Evolutionary conservation across 23 red algal species (phyloP), one percentile per base, ranked within the genome.

Genomic region (Rhodosorus marinus): DNA sequence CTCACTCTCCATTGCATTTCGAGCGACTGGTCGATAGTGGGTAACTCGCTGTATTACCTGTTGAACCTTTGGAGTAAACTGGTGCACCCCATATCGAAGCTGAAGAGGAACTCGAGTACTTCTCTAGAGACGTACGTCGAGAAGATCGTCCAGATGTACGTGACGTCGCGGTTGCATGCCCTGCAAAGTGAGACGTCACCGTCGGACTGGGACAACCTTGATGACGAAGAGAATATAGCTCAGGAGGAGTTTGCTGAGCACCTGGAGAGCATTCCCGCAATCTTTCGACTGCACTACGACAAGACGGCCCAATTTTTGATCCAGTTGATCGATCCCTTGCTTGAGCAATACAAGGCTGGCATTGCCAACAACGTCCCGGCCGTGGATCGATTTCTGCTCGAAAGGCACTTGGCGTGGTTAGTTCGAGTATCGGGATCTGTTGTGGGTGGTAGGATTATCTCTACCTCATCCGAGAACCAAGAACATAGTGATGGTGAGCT

Each of bases 271-370:
- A 67, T 84, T 8, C 79, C 79, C 20, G 32, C 64, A 15, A 62
- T 84, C 52, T 73, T 74, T 53, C 36, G 79, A 45, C 52, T 84
- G 67, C 67, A 84, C 40, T 84, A 84, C 56, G 79, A 84, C 48
- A 72, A 84, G 51, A 66, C 68, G 8, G 66, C 58, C 3, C 26
- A 54, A 17, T 84, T 84, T 54, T 8, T 84, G 11, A 60, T 62
- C 8, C 61, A 49, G 9, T 35, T 84, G 17, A 64, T 73, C 46
- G 79, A 84, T 42, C 79, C 66, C 6, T 58, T 72, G 59, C 58
- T 84, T 26, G 79, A 84, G 24, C 70, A 84, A 28, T 84, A 84
- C 59, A 15, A 56, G 52, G 52, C 3, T 0, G 17, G 20, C 52
- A 27, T 24, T 15, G 47, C 47, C 22, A 67, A 67, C 20, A 58